Conservation (phyloP, 257 asterid genomes). For the Petrea volubilis region DNA sequence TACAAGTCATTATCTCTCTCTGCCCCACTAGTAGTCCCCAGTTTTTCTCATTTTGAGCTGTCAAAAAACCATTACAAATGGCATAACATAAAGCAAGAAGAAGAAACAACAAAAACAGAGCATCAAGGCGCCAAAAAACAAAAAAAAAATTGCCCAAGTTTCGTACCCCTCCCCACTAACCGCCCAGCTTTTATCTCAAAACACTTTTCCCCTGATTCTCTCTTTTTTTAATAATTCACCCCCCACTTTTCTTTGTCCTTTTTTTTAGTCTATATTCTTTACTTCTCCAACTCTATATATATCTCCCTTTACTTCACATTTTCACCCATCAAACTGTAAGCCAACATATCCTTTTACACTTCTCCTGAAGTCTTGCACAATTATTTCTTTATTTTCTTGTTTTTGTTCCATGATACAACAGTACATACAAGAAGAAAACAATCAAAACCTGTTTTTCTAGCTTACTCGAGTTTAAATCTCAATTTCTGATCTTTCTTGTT, state of each 20-base stretch:
- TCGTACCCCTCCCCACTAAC: neutral
- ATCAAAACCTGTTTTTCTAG: too few relatives aligned
- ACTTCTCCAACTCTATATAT: conserved; percentile 21
- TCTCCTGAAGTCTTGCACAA: too few relatives aligned
- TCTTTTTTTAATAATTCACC: neutral
- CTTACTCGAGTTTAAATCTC: too few relatives aligned
- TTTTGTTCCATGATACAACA: too few relatives aligned
- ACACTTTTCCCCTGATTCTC: conserved; percentile 13
- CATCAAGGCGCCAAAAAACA: conserved; percentile 20
- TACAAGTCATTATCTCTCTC: neutral
- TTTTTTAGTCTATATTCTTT: neutral
- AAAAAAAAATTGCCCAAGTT: neutral
- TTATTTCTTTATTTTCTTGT: too few relatives aligned
- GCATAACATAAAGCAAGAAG: conserved; percentile 26
- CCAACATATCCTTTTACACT: too few relatives aligned
- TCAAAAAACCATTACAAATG: conserved; percentile 4
- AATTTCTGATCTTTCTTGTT: too few relatives aligned
- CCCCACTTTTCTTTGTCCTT: neutral
- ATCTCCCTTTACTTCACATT: neutral
- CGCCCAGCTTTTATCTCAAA: neutral
- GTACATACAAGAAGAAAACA: too few relatives aligned
- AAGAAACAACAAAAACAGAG: conserved; percentile 3
- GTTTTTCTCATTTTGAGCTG: neutral
- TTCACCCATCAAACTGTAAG: too few relatives aligned
- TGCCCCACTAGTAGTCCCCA: neutral